These are phyloP conservation scores for Plectosphaerella cucumerina DNA, from an alignment of 2,329 filamentous ascomycete genomes.

Conservation along the genomic window DNA sequence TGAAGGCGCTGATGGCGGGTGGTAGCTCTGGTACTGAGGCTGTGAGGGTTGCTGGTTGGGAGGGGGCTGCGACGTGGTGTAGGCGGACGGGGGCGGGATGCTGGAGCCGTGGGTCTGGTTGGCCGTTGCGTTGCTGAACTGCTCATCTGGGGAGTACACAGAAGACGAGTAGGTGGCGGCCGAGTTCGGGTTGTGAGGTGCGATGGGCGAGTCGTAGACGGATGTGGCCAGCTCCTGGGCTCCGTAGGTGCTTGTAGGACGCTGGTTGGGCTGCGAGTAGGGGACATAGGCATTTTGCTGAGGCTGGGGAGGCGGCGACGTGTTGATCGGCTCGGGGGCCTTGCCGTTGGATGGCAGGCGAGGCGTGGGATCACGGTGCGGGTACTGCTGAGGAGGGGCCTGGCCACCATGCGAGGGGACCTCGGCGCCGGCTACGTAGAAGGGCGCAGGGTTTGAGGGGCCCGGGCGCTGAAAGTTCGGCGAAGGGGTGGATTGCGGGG, in stretches of 20 bases:
- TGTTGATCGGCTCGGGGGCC: conserved; percentile 46
- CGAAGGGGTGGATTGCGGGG: conserved; percentile 39
- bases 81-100: conserved; percentile 19
- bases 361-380: conserved; percentile 48
- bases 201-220: conserved; percentile 70
- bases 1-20: conserved; percentile 22
- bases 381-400: conserved; percentile 38
- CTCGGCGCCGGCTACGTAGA: conserved; percentile 61
- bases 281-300: conserved; percentile 42
- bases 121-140: conserved; percentile 30
- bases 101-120: conserved; percentile 17
- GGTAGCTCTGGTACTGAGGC: conserved; percentile 39
- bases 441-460: conserved; percentile 50
- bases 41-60: conserved; percentile 19
- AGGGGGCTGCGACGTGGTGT: conserved; percentile 20
- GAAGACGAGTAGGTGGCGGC: conserved; percentile 41
- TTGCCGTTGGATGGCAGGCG: conserved; percentile 42
- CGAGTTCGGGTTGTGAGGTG: conserved; percentile 42
- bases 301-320: conserved; percentile 46
- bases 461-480: conserved; percentile 52
- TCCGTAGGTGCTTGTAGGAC: conserved; percentile 64
- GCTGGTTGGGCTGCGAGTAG: conserved; percentile 46
- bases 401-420: conserved; percentile 35
- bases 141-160: conserved; percentile 45
- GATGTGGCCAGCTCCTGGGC: conserved; percentile 77